Percentiles rank a stretch among this genome's conserved stretches.
phyloP scores from a whole-genome alignment of 1,284 basidiomycete genomes.

The Heterobasidion parviporum region DNA sequence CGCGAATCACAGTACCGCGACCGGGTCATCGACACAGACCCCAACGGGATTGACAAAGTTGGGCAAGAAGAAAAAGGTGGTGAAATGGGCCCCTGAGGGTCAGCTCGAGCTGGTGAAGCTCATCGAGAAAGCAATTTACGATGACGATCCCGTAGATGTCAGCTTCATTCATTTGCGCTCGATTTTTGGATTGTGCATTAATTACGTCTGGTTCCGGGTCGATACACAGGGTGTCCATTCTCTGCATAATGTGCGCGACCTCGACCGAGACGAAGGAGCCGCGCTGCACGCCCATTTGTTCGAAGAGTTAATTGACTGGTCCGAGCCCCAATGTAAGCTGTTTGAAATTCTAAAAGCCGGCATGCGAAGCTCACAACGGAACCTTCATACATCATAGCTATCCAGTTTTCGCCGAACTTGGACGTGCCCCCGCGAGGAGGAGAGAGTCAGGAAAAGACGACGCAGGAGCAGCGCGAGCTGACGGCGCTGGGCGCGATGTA shows the following conservation, averaged over 20 bases:
- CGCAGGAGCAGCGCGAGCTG: slow-evolving; percentile 69
- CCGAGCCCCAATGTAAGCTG: slow-evolving; percentile 61
- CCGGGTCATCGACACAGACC: slow-evolving; percentile 4
- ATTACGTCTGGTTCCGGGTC: slow-evolving; percentile 32
- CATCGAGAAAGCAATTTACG: slow-evolving; percentile 78
- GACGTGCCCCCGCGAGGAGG: slow-evolving; percentile 48
- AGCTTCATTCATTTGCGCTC: slow-evolving; percentile 33
- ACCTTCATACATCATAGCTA: slow-evolving; percentile 30
- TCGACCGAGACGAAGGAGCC: slow-evolving; percentile 78
- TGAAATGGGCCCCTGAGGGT: slow-evolving; percentile 68
- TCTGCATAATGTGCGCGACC: slow-evolving; percentile 64
- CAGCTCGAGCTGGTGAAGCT: slow-evolving; percentile 63
- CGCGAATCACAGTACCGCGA: slow-evolving; percentile 21
- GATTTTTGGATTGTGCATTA: slow-evolving; percentile 44
- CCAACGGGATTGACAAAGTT: slow-evolving; percentile 26
- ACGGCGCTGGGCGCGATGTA: slow-evolving; percentile 70
- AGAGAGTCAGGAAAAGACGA: slow-evolving; percentile 54
- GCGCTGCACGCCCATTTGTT: slow-evolving; percentile 72
- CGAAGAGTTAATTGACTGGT: slow-evolving; percentile 78
- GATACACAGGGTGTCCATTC: slow-evolving; percentile 54
- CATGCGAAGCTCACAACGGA: slow-evolving; percentile 12
- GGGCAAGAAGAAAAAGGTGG: slow-evolving; percentile 61
- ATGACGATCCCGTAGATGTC: slow-evolving; percentile 77
- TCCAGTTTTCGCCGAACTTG: slow-evolving; percentile 54
- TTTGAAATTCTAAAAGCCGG: slow-evolving; percentile 6